Evolutionary conservation across 352 stramenopile genomes (phyloP).

Genomic region (Globisporangium ultimum): DNA sequence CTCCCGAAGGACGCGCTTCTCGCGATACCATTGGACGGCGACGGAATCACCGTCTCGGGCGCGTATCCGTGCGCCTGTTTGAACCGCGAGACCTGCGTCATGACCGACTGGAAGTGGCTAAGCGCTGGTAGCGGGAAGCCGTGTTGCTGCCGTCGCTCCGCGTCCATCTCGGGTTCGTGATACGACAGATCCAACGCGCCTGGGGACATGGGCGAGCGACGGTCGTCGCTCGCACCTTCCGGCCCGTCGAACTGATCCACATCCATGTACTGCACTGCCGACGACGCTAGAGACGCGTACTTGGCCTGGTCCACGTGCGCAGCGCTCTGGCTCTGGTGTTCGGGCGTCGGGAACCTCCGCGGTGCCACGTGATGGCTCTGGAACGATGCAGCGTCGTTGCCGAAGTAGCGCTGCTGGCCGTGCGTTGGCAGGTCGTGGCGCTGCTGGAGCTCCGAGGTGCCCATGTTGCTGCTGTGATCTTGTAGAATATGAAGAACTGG

Average conservation of each 20-base stretch:
- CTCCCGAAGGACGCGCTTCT: constrained; percentile 7
- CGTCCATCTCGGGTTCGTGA: neutral
- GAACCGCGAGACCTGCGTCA: constrained; percentile 54
- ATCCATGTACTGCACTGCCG: constrained; percentile 7
- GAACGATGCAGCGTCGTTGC: neutral
- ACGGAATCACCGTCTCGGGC: constrained; percentile 23
- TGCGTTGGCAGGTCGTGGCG: constrained; percentile 1
- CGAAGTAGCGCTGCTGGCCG: neutral
- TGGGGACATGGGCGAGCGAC: constrained; percentile 4
- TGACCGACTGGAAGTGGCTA: constrained; percentile 26
- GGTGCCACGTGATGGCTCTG: neutral
- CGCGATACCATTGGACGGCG: constrained; percentile 20
- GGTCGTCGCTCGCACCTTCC: constrained; percentile 1
- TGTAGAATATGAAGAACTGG: neutral
- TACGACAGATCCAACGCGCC: constrained; percentile 3
- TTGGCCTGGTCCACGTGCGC: neutral
- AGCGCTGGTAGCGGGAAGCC: constrained; percentile 19
- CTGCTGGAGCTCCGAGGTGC: constrained; percentile 13
- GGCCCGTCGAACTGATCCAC: constrained; percentile 10
- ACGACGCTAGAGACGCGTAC: neutral
- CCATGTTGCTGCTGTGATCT: constrained; percentile 2
- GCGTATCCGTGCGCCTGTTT: constrained; percentile 64
- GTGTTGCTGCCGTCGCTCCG: neutral
- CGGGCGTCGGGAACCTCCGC: too few relatives aligned
- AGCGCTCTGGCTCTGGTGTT: neutral